Evolutionary conservation across 768 basidiomycete species (phyloP), one percentile per base, ranked within the genome.

Genomic region (Russula sp.): DNA sequence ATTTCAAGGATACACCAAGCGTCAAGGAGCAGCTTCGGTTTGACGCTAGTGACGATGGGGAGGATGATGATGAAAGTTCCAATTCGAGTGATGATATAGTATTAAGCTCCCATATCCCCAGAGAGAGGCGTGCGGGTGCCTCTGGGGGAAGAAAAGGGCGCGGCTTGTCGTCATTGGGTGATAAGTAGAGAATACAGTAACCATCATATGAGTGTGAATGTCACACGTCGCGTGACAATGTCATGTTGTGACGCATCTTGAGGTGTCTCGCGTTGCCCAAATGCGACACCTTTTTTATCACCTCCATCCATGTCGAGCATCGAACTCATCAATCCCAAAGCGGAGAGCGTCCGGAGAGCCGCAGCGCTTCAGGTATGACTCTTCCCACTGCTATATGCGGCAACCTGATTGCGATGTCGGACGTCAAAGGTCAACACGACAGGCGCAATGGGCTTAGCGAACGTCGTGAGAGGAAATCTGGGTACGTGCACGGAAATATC

Each of bases 361-460:
- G 92, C 92, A 62, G 94, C 94, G 52, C 83, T 97, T 54, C 94
- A 95, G 88, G 94, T 91, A 74, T n/a, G 70, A 65, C 32, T 16
- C 46, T 68, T 67, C 67, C 61, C 16, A 63, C 52, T 28, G 34
- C 26, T 50, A 6, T 48, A 63, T 46, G 58, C 49, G 62, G 52
- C 64, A 64, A 69, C 49, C 60, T 67, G 66, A 70, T 61, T 70
- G 63, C 57, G 69, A 70, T 49, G 34, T 34, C 51, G 26, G 36
- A 24, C 46, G 68, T 70, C 54, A 70, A 13, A 93, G 92, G 92
- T 94, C 62, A 94, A 92, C 72, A 92, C 86, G 69, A 92, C 84
- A 73, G 95, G 95, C 69, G 96, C 97, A 65, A 92, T 98, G 84
- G 96, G 96, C 68, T 88, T 99, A 62, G 96, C 97, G 50, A 90